Conservation (phyloP, 306 rosid genomes). For the Parietaria judaica region DNA sequence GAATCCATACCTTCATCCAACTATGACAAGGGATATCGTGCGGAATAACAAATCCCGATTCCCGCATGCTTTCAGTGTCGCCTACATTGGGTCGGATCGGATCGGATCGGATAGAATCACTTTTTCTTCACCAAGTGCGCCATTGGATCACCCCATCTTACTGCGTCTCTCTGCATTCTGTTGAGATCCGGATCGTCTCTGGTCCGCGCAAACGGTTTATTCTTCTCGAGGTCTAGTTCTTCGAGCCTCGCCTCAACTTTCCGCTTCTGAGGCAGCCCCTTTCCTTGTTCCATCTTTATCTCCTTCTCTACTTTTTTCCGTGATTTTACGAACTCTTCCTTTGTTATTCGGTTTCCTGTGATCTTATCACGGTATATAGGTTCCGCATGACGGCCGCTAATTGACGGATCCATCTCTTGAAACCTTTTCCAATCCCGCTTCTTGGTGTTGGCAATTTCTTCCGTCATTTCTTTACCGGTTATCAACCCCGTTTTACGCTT, state of each 20-base stretch:
- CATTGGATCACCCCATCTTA: constrained; percentile 98
- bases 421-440: constrained; percentile 57
- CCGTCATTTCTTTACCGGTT: constrained; percentile 64
- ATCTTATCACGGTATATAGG: no score
- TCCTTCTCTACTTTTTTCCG: constrained; percentile 29
- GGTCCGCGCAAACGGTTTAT: constrained; percentile 75
- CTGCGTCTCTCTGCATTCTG: constrained; percentile 51
- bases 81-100: constrained; percentile 54
- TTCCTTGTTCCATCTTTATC: constrained; percentile 81
- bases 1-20: constrained; percentile 77
- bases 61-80: constrained; percentile 67
- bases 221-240: constrained; percentile 82
- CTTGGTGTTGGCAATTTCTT: constrained; percentile 62
- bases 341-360: no score
- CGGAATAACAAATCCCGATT: constrained; percentile 79
- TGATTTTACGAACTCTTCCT: no score
- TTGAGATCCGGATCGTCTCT: constrained; percentile 92
- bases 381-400: no score
- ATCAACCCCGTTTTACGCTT: constrained; percentile 55
- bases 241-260: constrained; percentile 70
- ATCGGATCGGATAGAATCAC: constrained; percentile 20
- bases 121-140: constrained; percentile 86
- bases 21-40: constrained; percentile 82
- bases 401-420: constrained; percentile 64
- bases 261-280: constrained; percentile 92